Conservation (phyloP, 371 early-diverging fungal genomes). For the Syncephalastrum racemosum region DNA sequence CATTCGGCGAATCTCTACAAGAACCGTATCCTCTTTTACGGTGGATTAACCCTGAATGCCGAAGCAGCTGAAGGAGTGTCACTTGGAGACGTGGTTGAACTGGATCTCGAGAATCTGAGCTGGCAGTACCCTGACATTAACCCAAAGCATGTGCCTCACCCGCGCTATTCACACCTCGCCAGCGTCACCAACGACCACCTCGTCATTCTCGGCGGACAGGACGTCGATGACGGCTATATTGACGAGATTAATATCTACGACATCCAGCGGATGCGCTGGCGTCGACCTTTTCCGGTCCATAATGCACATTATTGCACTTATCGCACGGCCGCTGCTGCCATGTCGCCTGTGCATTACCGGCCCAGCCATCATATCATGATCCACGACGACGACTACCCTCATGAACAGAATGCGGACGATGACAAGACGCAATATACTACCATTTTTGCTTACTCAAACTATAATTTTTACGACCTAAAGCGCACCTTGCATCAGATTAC, state of each 20-base stretch:
- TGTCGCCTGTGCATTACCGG: conserved; percentile 19
- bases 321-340: conserved; percentile 63
- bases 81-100: conserved; percentile 60
- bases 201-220: conserved; percentile 75
- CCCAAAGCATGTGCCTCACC: conserved; percentile 34
- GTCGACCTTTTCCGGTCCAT: conserved; percentile 42
- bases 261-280: conserved; percentile 54
- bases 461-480: conserved; percentile 60
- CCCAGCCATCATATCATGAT: conserved; percentile 14
- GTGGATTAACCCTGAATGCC: conserved; percentile 51
- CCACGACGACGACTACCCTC: conserved; percentile 9
- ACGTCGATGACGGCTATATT: conserved; percentile 61
- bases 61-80: conserved; percentile 26
- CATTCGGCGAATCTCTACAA: conserved; percentile 63
- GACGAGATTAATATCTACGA: conserved; percentile 68
- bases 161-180: conserved; percentile 72
- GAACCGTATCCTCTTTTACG: conserved; percentile 51
- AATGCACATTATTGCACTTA: conserved; percentile 70
- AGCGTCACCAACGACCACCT: conserved; percentile 48
- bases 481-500: conserved; percentile 63
- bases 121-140: conserved; percentile 53
- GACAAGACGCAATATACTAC: conserved; percentile 5
- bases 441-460: conserved; percentile 65
- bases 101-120: conserved; percentile 18
- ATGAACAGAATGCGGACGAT: no score